Evolutionary conservation across 1,284 basidiomycete species (phyloP).

Genomic region (Papiliotrema nemorosa): DNA sequence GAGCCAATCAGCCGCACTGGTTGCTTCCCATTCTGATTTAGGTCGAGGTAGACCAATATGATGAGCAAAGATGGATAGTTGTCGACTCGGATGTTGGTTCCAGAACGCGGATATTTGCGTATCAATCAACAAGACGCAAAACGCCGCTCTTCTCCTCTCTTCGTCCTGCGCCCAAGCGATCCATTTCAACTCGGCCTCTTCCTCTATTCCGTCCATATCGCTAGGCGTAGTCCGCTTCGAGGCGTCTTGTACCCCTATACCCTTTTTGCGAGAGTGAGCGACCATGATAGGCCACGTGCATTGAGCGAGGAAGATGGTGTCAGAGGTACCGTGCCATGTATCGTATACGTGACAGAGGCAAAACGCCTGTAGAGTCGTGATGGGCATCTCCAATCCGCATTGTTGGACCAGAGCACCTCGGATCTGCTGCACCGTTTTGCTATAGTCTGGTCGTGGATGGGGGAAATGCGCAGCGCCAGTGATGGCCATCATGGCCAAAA

Average conservation of each 20-base stretch:
- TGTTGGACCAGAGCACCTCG: slow-evolving; percentile 32
- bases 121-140: slow-evolving; percentile 37
- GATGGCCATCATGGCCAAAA: slow-evolving; percentile 39
- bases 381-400: slow-evolving; percentile 36
- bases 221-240: too few relatives aligned
- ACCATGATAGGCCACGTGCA: slow-evolving; percentile 44
- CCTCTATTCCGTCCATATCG: slow-evolving; percentile 16
- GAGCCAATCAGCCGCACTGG: slow-evolving; percentile 32
- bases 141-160: slow-evolving; percentile 41
- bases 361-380: slow-evolving; percentile 35
- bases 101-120: slow-evolving; percentile 42
- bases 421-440: slow-evolving; percentile 18
- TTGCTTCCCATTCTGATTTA: slow-evolving; percentile 34
- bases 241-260: slow-evolving; percentile 37
- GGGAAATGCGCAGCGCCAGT: slow-evolving; percentile 20
- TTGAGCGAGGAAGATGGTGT: slow-evolving; percentile 38
- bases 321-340: slow-evolving; percentile 34
- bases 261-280: slow-evolving; percentile 39
- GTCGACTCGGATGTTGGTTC: slow-evolving; percentile 39
- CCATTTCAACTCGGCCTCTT: slow-evolving; percentile 32
- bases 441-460: slow-evolving; percentile 11
- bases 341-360: slow-evolving; percentile 40
- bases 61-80: slow-evolving; percentile 43
- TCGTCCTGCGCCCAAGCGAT: slow-evolving; percentile 41
- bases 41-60: slow-evolving; percentile 34